These are phyloP conservation scores for Kodamaea laetipori DNA, from an alignment of 805 yeast species.

Conservation along the genomic window DNA sequence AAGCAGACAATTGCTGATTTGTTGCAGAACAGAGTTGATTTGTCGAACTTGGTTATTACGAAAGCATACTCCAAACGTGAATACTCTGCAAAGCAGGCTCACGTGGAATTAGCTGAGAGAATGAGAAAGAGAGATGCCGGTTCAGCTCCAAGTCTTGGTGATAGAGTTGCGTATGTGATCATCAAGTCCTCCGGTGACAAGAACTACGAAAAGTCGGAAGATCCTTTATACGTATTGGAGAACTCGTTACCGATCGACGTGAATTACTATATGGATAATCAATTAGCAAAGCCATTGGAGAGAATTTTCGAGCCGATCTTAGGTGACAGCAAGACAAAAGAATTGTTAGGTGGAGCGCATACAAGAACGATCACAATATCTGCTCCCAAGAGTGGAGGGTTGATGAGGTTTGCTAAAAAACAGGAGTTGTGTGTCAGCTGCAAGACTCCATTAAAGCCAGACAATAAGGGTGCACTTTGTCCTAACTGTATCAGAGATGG, in stretches of 20 bases:
- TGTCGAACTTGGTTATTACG: constrained; percentile 91
- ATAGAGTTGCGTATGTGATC: constrained; percentile 96
- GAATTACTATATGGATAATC: constrained; percentile 90
- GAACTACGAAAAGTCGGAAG: constrained; percentile 95
- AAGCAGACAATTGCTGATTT: constrained; percentile 87
- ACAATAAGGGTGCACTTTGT: constrained; percentile 74
- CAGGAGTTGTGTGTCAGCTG: constrained; percentile 89
- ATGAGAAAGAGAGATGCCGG: constrained; percentile 97
- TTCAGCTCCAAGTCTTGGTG: constrained; percentile 95
- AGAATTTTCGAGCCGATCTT: constrained; percentile 94
- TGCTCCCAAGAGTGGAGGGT: constrained; percentile 80
- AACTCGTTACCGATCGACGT: constrained; percentile 93
- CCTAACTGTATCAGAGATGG: constrained; percentile 71
- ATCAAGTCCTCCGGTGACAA: constrained; percentile 75
- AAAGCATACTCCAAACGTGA: constrained; percentile 88
- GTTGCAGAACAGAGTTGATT: constrained; percentile 86
- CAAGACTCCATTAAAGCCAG: constrained; percentile 68
- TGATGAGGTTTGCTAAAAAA: constrained; percentile 89
- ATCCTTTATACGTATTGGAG: constrained; percentile 90
- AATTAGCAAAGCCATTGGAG: constrained; percentile 85
- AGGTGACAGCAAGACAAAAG: constrained; percentile 81
- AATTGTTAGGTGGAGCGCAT: constrained; percentile 79
- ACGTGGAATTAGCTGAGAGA: constrained; percentile 92
- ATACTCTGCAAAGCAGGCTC: constrained; percentile 96
- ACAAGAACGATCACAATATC: constrained; percentile 74